These are phyloP conservation scores for Penicillium sp. DNA, from an alignment of 2,329 filamentous ascomycete species.

Conservation along the genomic window DNA sequence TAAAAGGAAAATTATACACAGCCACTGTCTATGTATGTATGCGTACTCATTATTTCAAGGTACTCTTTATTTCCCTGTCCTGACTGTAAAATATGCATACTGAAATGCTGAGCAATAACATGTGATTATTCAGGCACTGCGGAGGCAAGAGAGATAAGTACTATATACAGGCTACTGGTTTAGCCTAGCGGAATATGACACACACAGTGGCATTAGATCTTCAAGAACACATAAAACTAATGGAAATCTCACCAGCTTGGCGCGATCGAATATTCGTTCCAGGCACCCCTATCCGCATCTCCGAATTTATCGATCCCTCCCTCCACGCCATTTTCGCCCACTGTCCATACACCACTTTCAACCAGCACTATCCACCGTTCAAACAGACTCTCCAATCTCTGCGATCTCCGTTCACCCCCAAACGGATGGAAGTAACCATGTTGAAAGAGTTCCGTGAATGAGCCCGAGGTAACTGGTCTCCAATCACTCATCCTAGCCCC, in stretches of 20 bases:
- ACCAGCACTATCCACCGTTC: conserved; percentile 13
- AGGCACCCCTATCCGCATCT: conserved; percentile 14
- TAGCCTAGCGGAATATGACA: no score
- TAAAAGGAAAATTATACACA: no score
- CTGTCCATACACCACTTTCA: conserved; percentile 20
- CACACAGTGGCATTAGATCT: no score
- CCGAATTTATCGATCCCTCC: conserved; percentile 16
- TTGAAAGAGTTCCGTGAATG: background rate
- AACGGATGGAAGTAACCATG: background rate
- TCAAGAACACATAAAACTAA: no score
- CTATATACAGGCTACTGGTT: no score
- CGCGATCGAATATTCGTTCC: conserved; percentile 16
- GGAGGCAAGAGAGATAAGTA: no score
- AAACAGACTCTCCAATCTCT: conserved; percentile 18
- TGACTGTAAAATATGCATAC: no score
- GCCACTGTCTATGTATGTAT: no score
- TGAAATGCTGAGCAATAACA: no score
- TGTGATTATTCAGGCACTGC: no score
- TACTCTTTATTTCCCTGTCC: no score
- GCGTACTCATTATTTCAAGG: no score
- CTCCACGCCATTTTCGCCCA: conserved; percentile 18
- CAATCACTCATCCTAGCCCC: background rate
- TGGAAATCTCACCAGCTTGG: conserved; percentile 1
- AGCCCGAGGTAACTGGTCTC: background rate
- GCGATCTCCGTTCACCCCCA: conserved; percentile 9